phyloP scores from a whole-genome alignment of 139 green algal species.

The Nannochloris sp. region DNA sequence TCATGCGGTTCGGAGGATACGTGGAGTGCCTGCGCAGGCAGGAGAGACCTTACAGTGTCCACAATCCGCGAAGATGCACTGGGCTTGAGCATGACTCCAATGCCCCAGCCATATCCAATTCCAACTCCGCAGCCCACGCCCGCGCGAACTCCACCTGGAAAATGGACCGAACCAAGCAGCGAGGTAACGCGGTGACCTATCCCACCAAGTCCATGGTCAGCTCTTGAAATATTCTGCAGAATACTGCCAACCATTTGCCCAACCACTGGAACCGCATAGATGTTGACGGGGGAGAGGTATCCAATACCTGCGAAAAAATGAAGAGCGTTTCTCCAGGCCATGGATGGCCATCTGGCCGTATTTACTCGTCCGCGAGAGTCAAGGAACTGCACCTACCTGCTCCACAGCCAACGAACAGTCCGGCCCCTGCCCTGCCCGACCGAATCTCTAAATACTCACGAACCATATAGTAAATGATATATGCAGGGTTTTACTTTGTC shows the following conservation, averaged over 20 bases:
- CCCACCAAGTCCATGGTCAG: constrained; percentile 7
- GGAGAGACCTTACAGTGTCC: neutral
- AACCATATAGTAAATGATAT: neutral
- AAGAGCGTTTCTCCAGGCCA: neutral
- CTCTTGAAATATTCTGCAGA: neutral
- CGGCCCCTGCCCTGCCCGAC: constrained; percentile 12
- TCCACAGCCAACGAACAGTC: constrained; percentile 22
- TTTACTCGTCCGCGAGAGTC: neutral
- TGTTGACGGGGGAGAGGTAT: constrained; percentile 10
- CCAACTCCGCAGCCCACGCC: constrained; percentile 21
- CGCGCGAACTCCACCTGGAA: neutral
- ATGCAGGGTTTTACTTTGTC: neutral
- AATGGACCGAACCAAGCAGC: constrained; percentile 3
- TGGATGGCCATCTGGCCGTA: neutral
- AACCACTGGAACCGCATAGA: constrained; percentile 20
- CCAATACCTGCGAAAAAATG: constrained; percentile 6
- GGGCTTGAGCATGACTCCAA: constrained; percentile 19
- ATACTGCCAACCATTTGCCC: constrained; percentile 15
- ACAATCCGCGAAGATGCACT: neutral
- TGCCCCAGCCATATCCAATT: constrained; percentile 17
- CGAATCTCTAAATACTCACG: constrained; percentile 17
- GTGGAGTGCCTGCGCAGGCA: neutral
- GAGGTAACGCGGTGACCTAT: neutral
- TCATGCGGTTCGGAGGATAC: too few species aligned
- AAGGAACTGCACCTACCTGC: neutral